Conservation (phyloP, 192 early-diverging fungal species). For the Umbelopsis ramanniana region DNA sequence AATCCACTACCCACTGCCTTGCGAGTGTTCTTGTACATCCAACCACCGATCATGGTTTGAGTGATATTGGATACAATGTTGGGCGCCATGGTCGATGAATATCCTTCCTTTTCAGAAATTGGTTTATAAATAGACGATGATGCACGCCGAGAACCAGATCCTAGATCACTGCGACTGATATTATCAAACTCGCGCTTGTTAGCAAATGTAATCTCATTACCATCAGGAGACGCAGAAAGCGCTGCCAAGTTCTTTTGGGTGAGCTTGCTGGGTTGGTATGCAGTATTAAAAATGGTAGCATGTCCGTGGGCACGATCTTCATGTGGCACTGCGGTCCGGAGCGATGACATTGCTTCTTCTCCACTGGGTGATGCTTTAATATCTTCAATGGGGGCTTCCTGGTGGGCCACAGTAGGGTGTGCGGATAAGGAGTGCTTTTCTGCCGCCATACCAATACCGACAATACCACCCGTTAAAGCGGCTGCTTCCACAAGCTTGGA, state of each 20-base stretch:
- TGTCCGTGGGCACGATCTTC: background rate
- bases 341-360: no score
- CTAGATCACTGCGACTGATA: slow-evolving; percentile 1
- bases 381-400: background rate
- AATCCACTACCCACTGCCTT: slow-evolving; percentile 50
- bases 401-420: background rate
- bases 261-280: background rate
- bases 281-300: slow-evolving; percentile 15
- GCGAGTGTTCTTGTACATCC: slow-evolving; percentile 74
- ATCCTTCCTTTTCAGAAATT: slow-evolving; percentile 19
- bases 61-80: slow-evolving; percentile 71
- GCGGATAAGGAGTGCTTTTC: background rate
- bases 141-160: background rate
- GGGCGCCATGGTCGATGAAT: slow-evolving; percentile 8
- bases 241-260: slow-evolving; percentile 9
- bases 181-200: background rate
- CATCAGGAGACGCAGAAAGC: background rate
- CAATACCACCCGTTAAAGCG: background rate
- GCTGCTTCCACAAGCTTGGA: background rate
- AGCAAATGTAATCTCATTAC: background rate
- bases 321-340: no score
- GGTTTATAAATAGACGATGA: slow-evolving; percentile 12
- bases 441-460: background rate
- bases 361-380: no score
- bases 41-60: slow-evolving; percentile 80